These are phyloP conservation scores for Calamus simplicifolius DNA, from an alignment of 176 grass and related monocot genomes.

Conservation along the genomic window DNA sequence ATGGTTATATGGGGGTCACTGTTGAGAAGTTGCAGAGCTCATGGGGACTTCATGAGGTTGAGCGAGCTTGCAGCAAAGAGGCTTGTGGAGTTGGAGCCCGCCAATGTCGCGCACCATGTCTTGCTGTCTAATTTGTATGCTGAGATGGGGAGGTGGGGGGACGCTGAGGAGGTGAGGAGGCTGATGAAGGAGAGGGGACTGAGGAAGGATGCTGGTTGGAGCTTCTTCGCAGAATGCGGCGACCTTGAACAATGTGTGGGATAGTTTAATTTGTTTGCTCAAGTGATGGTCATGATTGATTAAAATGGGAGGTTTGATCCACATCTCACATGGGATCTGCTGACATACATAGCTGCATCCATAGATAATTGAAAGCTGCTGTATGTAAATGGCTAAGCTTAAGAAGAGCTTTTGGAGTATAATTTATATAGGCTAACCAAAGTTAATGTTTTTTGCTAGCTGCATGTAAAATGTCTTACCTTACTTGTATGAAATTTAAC, in stretches of 20 bases:
- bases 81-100: conserved; percentile 62
- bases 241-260: conserved; percentile 5
- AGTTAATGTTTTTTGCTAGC: too few species aligned
- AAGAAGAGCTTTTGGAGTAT: too few species aligned
- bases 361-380: too few species aligned
- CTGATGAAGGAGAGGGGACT: conserved; percentile 41
- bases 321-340: too few species aligned
- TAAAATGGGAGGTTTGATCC: too few species aligned
- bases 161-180: conserved; percentile 44
- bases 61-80: conserved; percentile 38
- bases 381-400: too few species aligned
- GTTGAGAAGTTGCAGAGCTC: conserved; percentile 37
- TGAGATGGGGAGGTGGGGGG: conserved; percentile 55
- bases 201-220: conserved; percentile 64
- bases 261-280: too few species aligned
- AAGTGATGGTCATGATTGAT: too few species aligned
- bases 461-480: too few species aligned
- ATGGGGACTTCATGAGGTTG: conserved; percentile 29
- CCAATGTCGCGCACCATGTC: conserved; percentile 56
- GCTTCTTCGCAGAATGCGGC: conserved; percentile 24
- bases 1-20: conserved; percentile 62
- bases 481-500: too few species aligned
- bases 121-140: conserved; percentile 53
- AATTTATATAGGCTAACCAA: too few species aligned
- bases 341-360: too few species aligned